A percentile compares a stretch with the other conserved stretches of the same genome.
phyloP scores from a whole-genome alignment of 495 filamentous ascomycete species.

The Aspergillus steynii region DNA sequence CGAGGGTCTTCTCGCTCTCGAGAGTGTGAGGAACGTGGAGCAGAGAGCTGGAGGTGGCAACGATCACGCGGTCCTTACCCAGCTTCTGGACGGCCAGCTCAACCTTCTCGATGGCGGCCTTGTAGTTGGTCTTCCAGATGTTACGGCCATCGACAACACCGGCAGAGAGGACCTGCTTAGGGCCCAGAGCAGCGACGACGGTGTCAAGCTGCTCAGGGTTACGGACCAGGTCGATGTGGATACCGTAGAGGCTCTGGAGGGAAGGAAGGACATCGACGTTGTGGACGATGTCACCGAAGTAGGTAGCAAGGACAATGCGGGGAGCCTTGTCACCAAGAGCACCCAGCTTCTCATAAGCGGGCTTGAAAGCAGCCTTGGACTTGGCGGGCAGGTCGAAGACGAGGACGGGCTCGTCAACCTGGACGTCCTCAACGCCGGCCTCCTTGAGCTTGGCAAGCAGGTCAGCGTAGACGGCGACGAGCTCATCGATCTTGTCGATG shows the following conservation, averaged over 20 bases:
- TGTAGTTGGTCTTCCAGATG: slow-evolving; percentile 99
- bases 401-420: slow-evolving; percentile 96
- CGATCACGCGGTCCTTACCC: slow-evolving; percentile 92
- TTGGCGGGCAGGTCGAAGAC: slow-evolving; percentile 87
- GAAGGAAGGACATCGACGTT: slow-evolving; percentile 84
- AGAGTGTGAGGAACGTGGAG: slow-evolving; percentile 98
- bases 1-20: slow-evolving; percentile 94
- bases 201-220: slow-evolving; percentile 93
- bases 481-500: slow-evolving; percentile 87
- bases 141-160: slow-evolving; percentile 98
- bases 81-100: slow-evolving; percentile 89
- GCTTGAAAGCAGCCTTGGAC: slow-evolving; percentile 96
- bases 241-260: slow-evolving; percentile 68
- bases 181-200: slow-evolving; percentile 72
- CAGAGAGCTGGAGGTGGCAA: slow-evolving; percentile 93
- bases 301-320: slow-evolving; percentile 83
- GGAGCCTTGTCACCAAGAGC: slow-evolving; percentile 75
- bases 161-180: slow-evolving; percentile 83
- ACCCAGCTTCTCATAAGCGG: slow-evolving; percentile 85
- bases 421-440: slow-evolving; percentile 88
- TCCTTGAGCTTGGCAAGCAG: slow-evolving; percentile 88
- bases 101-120: slow-evolving; percentile 82
- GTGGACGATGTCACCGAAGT: slow-evolving; percentile 99
- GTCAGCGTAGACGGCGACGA: slow-evolving; percentile 90
- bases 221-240: slow-evolving; percentile 95